These are phyloP conservation scores for Neonectria coccinea DNA, from an alignment of 2,329 filamentous ascomycete species.

Conservation along the genomic window DNA sequence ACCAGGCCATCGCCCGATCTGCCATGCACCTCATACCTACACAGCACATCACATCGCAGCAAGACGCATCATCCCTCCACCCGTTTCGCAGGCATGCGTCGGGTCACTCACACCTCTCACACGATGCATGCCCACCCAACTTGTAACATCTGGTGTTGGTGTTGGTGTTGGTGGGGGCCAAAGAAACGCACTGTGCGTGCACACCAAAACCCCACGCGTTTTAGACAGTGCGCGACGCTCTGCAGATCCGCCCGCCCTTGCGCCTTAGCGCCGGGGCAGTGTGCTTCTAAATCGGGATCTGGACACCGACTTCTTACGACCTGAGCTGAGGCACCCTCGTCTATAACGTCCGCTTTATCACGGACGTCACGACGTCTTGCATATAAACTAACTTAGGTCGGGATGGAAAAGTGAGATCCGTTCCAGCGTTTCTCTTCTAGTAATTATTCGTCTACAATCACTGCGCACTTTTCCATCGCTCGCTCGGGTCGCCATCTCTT, in stretches of 20 bases:
- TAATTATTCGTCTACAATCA: neutral
- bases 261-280: conserved; percentile 33
- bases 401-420: neutral
- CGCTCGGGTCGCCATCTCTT: neutral
- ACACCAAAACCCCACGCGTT: neutral
- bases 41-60: neutral
- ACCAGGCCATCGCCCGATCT: neutral
- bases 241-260: conserved; percentile 1
- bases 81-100: conserved; percentile 1
- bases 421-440: neutral
- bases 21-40: neutral
- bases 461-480: neutral
- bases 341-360: conserved; percentile 14
- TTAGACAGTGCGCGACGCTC: conserved; percentile 16
- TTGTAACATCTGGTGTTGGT: conserved; percentile 6
- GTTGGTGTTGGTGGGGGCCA: conserved; percentile 4
- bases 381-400: neutral
- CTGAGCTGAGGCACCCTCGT: neutral
- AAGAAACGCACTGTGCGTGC: conserved; percentile 18
- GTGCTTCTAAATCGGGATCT: conserved; percentile 41
- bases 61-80: neutral
- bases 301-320: conserved; percentile 14
- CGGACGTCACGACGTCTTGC: conserved; percentile 9
- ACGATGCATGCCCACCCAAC: conserved; percentile 1
- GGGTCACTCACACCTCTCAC: neutral